Conservation (phyloP, 2,329 filamentous ascomycete species). For the Sphaerulina musiva region DNA sequence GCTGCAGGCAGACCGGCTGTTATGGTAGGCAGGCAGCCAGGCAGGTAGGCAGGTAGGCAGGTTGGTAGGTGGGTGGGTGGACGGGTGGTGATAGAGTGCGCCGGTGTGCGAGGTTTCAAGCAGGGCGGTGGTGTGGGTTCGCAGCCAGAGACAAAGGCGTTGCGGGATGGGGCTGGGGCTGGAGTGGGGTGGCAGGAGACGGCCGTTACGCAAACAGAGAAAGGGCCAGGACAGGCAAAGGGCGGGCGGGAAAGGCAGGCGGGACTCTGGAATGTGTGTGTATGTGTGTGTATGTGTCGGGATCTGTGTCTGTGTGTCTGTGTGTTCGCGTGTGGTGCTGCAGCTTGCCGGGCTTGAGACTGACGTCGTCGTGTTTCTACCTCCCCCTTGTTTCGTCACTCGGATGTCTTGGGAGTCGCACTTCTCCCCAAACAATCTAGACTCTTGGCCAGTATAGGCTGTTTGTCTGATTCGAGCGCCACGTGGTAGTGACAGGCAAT, state of each 20-base stretch:
- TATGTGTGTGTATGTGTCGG: background rate
- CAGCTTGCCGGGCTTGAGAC: background rate
- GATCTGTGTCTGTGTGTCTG: too few relatives aligned
- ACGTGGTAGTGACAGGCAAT: conserved; percentile 7
- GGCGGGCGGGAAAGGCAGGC: background rate
- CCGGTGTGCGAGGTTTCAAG: background rate
- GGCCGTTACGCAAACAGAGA: conserved; percentile 11
- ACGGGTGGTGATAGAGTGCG: background rate
- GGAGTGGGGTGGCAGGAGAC: background rate
- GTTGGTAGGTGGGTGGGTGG: too few relatives aligned
- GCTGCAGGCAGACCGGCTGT: background rate
- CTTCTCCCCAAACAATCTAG: background rate
- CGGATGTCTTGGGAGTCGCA: conserved; percentile 1
- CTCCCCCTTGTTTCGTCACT: background rate
- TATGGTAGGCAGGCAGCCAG: too few relatives aligned
- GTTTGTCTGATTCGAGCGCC: background rate
- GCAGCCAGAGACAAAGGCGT: background rate
- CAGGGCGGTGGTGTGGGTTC: background rate
- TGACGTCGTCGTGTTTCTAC: background rate
- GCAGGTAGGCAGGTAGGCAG: too few relatives aligned
- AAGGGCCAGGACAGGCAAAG: background rate
- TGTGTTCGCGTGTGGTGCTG: too few relatives aligned
- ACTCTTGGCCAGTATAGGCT: background rate
- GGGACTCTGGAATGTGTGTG: background rate
- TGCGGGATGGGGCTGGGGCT: background rate